Conservation (phyloP, 345 rosid genomes). For the Lumnitzera littorea region DNA sequence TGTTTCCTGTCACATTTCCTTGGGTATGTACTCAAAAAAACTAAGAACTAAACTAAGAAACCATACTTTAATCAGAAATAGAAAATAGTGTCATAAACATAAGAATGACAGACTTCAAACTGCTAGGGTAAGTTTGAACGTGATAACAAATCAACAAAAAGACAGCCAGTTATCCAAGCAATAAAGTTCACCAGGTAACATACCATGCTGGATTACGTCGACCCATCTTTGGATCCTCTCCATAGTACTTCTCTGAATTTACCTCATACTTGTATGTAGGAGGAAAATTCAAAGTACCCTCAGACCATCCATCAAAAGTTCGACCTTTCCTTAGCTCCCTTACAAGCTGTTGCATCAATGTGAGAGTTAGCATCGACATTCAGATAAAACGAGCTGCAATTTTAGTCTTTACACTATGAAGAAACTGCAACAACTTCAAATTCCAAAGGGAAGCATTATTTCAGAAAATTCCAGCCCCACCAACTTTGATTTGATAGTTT, state of each 20-base stretch:
- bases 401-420: not conserved
- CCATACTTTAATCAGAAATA: no score
- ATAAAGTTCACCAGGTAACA: constrained; percentile 4
- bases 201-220: constrained; percentile 92
- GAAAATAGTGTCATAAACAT: no score
- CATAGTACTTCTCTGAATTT: constrained; percentile 62
- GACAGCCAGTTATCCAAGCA: no score
- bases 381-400: constrained; percentile 3
- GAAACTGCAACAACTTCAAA: no score
- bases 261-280: constrained; percentile 89
- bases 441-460: no score
- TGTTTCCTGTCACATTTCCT: not conserved
- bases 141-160: no score
- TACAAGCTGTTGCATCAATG: constrained; percentile 44
- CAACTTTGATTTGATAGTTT: no score
- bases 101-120: no score
- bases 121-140: no score
- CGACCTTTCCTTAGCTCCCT: constrained; percentile 59
- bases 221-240: constrained; percentile 67
- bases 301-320: constrained; percentile 87
- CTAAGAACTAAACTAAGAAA: no score
- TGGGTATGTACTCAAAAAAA: not conserved
- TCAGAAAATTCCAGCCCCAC: no score
- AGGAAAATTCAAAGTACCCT: constrained; percentile 60
- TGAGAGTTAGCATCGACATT: not conserved